Evolutionary conservation across 2,329 filamentous ascomycete genomes (phyloP), one percentile per base, ranked within the genome.

Genomic region (Pseudopyricularia cyperi): DNA sequence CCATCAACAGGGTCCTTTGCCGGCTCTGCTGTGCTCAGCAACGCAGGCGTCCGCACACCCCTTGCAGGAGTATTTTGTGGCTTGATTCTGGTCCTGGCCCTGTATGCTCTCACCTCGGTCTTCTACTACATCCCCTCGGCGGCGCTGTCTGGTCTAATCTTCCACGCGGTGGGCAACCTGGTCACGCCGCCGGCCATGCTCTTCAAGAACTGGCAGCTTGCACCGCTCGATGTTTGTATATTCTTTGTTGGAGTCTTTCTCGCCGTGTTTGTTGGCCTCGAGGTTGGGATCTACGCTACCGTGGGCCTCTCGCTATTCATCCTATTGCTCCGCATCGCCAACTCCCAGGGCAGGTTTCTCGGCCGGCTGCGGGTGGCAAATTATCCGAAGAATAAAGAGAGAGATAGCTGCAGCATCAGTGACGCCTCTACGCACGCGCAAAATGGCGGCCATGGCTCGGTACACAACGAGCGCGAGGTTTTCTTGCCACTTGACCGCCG

Each of bases 1-100:
- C 88, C 91, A 15, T 87, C 89, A 0, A 98, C 91, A 2, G 93
- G 93, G 1, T 97, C 93, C 3, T 97, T 97, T 74, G 95, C 87
- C 35, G 83, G 93, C 55, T 96, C 93, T 28, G 91, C 93, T 51
- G 95, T 97, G 69, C 95, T 96, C 68, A 93, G 90, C 6, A 97
- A 97, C 68, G 90, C 93, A 48, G 93, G 93, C 61, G 91, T 96
- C 4, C 82, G 89, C 26, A 96, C 90, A 1, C 91, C 91, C 1
- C 82, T 95, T 52, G 89, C 88, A n/a, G 91, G 93, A 69, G 77
- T 95, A 39, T 87, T 96, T 57, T 96, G 90, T 8, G 90, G 87
- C 0, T 51, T 86, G 14, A 77, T 97, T 12, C 90, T 97, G 3
- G 76, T 97, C 0, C 72, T 97, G 7, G 90, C 93, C 34, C 88